phyloP scores from a whole-genome alignment of 495 filamentous ascomycete genomes.

The Penicillium flavigenum region DNA sequence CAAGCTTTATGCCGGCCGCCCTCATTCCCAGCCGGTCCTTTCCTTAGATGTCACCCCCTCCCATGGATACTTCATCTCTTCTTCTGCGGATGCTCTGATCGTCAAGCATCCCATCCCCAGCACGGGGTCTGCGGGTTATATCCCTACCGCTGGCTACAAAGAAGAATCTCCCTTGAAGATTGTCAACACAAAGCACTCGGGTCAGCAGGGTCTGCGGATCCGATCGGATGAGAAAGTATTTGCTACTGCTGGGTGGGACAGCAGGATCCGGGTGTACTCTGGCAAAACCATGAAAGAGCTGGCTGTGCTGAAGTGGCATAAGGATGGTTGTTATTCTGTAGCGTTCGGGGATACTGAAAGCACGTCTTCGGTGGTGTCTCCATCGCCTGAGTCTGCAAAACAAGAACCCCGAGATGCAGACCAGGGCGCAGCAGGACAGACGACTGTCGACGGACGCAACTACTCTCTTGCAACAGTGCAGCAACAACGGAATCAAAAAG shows the following conservation, averaged over 20 bases:
- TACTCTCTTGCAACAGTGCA: constrained; percentile 53
- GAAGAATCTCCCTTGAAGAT: constrained; percentile 52
- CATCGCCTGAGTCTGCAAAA: neutral
- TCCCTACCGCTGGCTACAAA: constrained; percentile 18
- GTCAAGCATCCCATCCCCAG: constrained; percentile 60
- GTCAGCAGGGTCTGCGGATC: constrained; percentile 79
- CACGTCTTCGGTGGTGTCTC: neutral
- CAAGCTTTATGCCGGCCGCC: constrained; percentile 60
- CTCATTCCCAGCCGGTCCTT: constrained; percentile 82
- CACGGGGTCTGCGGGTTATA: constrained; percentile 11
- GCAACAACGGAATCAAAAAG: constrained; percentile 61
- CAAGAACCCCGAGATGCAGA: neutral
- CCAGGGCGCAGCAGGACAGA: neutral
- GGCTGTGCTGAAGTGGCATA: constrained; percentile 95
- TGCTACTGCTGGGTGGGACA: constrained; percentile 93
- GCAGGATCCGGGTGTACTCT: constrained; percentile 75
- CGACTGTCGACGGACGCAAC: neutral
- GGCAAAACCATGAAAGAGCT: constrained; percentile 79
- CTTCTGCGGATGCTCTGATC: constrained; percentile 73
- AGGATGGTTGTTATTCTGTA: constrained; percentile 82
- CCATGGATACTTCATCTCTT: constrained; percentile 69
- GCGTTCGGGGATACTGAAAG: constrained; percentile 62
- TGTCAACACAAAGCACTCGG: constrained; percentile 79
- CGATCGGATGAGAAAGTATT: constrained; percentile 80
- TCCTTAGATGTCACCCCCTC: constrained; percentile 66